Evolutionary conservation across 495 filamentous ascomycete species (phyloP), one percentile per base, ranked within the genome.

Genomic region (Hyphodiscus hymeniophilus): DNA sequence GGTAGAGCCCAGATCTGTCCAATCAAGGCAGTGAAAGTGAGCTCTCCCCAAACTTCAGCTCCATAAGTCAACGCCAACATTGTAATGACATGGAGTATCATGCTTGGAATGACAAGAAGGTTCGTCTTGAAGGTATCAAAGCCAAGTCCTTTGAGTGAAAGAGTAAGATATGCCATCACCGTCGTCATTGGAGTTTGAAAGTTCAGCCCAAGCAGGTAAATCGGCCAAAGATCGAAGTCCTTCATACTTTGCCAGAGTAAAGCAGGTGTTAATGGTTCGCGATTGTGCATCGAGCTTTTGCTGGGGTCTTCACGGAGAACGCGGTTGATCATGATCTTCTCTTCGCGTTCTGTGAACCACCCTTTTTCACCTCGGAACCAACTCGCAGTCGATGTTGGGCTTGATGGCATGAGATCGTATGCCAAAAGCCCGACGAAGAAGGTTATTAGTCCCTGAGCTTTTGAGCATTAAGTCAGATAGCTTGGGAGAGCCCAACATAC

Each of bases 241-340:
- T 61, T 73, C 7, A 87, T 55, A 2, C 73, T 71, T 20, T 73
- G 58, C 69, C 73, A 79, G n/a, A 89, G 69, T 20, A 75, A 63
- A 32, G 65, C 76, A 0, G 72, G 73, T 0, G 75, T 76, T 12
- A 89, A 64, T 1, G 75, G 75, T 62, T 87, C 76, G 3, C 82
- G 66, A 42, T 72, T 75, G 33, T 78, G 73, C 75, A 79, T 79
- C 16, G 59, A 55, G 23, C 77, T 76, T 60, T 88, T 87, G 45
- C 68, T 77, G 0, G 84, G 84, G 50, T 87, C 83, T 40, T 87
- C 84, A 23, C 84, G 74, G 30, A 89, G 68, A 3, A 88, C 70
- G 1, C 85, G 75, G 51, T 89, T 90, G n/a, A 87, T 79, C 22
- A 90, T 79, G 48, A 89, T 86, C 2, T 62, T 73, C 51, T 83